These are phyloP conservation scores for Diaporthe sp. DNA, from an alignment of 2,329 filamentous ascomycete species.

Conservation along the genomic window DNA sequence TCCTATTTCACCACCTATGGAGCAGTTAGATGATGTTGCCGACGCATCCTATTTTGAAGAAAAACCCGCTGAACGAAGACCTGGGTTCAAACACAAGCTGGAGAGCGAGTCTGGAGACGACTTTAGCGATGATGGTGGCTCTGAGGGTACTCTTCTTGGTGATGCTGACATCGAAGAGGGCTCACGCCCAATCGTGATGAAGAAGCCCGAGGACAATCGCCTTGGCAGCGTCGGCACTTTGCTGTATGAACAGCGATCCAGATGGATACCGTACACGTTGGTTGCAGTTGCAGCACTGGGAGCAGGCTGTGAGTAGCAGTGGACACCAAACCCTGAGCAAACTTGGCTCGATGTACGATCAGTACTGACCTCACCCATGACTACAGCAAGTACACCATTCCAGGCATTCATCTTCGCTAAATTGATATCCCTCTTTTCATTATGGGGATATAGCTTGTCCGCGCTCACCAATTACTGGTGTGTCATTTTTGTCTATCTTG, in stretches of 20 bases:
- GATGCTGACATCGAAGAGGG: slow-evolving; percentile 18
- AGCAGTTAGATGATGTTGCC: slow-evolving; percentile 20
- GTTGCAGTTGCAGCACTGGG: background rate
- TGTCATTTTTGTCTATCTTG: slow-evolving; percentile 32
- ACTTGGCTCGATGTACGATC: slow-evolving; percentile 41
- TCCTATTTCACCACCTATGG: background rate
- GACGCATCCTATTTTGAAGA: slow-evolving; percentile 63
- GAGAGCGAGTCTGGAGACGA: background rate
- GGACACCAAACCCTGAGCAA: slow-evolving; percentile 66
- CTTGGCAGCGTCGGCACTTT: slow-evolving; percentile 19
- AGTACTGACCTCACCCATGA: background rate
- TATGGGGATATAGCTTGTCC: slow-evolving; percentile 24
- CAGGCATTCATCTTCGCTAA: slow-evolving; percentile 70
- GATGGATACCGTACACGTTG: slow-evolving; percentile 1
- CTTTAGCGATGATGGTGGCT: background rate
- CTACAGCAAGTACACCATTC: slow-evolving; percentile 48
- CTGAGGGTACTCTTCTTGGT: slow-evolving; percentile 11
- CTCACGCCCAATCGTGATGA: background rate
- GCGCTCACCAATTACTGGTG: slow-evolving; percentile 36
- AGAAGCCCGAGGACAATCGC: background rate
- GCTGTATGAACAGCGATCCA: slow-evolving; percentile 22
- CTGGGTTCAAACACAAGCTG: slow-evolving; percentile 71
- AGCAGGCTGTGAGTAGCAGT: slow-evolving; percentile 46
- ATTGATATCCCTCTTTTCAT: slow-evolving; percentile 63
- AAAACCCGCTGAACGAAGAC: slow-evolving; percentile 80